Evolutionary conservation across 148 eudicot genomes (phyloP), one percentile per base, ranked within the genome.

Genomic region (Rhododendron henanense): DNA sequence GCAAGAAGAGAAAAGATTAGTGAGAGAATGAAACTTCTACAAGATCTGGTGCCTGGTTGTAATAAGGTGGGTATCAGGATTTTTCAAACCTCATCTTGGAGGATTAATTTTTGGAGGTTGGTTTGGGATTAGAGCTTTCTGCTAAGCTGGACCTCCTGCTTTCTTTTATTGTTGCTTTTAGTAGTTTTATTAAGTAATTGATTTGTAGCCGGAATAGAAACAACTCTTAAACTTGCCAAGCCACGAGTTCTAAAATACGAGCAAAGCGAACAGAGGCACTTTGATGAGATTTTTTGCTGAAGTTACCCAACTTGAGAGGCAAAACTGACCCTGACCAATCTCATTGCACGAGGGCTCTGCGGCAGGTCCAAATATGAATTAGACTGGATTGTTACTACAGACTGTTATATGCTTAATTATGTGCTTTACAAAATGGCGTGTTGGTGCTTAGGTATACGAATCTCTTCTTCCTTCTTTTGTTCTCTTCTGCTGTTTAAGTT

Each of bases 1-100:
- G 98, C 97, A 39, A 93, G 98, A 92, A 91, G 98, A 91, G 98
- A 95, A 80, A 95, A 95, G 92, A 95, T 95, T 23, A 94, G 97
- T 74, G 98, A 95, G 87, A 92, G 98, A 88, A 95, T 95, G 98
- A 94, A 91, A 89, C 90, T 92, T 88, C 93, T 95, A 47, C 98
- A 95, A 88, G 98, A 95, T 87, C 90, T 94, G 84, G 98, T 95
- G 81, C 98, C 98, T 74, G 94, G 96, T 2, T 95, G 98, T 88
- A 94, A 93, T 85, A 95, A 95, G 95, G 97, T 91, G 87, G 9
- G 83, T 31, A 41, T 59, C 47, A 10, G 19, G 35, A 16, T 28
- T 47, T 90, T 35, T 44, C 50, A 23, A 82, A 23, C 75, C 61
- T 59, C 19, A 81, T 57, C 48, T 81, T 57, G 28, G 7, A 13